Evolutionary conservation across 805 yeast genomes (phyloP).

Genomic region (Blastobotrys muscicola): DNA sequence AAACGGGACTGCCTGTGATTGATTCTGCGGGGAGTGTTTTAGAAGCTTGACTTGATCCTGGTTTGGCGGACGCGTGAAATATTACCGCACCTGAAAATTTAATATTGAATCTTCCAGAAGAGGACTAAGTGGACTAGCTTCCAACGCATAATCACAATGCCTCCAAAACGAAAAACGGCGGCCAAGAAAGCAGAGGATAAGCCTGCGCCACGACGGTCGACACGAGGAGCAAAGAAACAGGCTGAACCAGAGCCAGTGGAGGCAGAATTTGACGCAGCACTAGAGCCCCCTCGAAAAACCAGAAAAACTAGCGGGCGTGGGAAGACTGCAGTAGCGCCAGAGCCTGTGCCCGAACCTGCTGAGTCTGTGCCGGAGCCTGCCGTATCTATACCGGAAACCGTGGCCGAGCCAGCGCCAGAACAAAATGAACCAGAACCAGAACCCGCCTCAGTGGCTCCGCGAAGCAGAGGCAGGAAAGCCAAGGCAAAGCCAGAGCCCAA

Average conservation of each 20-base stretch:
- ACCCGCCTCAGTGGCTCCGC: slow-evolving; percentile 1
- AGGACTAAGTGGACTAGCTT: too few relatives aligned
- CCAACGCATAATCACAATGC: not conserved
- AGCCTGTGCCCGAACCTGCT: not conserved
- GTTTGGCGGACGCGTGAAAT: too few relatives aligned
- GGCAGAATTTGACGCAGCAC: not conserved
- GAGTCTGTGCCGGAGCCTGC: not conserved
- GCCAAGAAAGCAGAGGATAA: not conserved
- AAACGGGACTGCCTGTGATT: too few relatives aligned
- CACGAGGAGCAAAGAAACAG: not conserved
- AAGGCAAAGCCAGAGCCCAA: too few relatives aligned
- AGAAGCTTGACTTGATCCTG: too few relatives aligned
- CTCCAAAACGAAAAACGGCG: not conserved
- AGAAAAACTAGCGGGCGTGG: not conserved
- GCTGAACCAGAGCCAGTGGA: not conserved
- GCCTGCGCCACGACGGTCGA: slow-evolving; percentile 1
- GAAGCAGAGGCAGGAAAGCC: too few relatives aligned
- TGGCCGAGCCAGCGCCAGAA: not conserved
- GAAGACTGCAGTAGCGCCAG: not conserved
- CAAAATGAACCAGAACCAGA: slow-evolving; percentile 1
- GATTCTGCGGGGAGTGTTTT: too few relatives aligned
- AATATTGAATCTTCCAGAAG: too few relatives aligned
- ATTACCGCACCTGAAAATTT: too few relatives aligned
- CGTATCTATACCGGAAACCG: not conserved
- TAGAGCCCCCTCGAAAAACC: slow-evolving; percentile 1